Percentiles rank a stretch among this genome's conserved stretches.
Conservation (phyloP, 2,329 filamentous ascomycete species). For the Alternaria conjuncta region DNA sequence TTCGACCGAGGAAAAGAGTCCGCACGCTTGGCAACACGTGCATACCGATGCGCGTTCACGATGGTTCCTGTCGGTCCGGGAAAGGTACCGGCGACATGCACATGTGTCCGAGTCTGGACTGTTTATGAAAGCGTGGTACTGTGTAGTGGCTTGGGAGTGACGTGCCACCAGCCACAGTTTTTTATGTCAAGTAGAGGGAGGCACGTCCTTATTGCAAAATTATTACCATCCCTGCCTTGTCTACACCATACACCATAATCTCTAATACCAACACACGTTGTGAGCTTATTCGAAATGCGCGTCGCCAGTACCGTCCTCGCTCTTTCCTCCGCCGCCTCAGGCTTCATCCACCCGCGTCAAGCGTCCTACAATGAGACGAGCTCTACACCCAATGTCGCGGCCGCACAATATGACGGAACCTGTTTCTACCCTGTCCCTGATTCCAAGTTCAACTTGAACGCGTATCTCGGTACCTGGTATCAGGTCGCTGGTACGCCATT, state of each 20-base stretch:
- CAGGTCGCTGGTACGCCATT: slow-evolving; percentile 42
- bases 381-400: slow-evolving; percentile 19
- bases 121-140: not conserved
- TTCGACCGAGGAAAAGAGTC: slow-evolving; percentile 3
- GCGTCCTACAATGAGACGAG: slow-evolving; percentile 14
- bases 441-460: slow-evolving; percentile 31
- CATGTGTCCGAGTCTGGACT: not conserved
- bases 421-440: slow-evolving; percentile 39
- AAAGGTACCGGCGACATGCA: slow-evolving; percentile 16
- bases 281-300: slow-evolving; percentile 19
- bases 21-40: slow-evolving; percentile 7
- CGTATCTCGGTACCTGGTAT: slow-evolving; percentile 39
- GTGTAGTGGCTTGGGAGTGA: slow-evolving; percentile 1
- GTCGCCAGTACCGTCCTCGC: slow-evolving; percentile 22
- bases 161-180: slow-evolving; percentile 1
- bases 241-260: not conserved
- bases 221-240: not conserved
- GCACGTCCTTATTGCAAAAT: not conserved
- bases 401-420: slow-evolving; percentile 32
- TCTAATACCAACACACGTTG: not conserved
- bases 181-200: not conserved
- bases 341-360: slow-evolving; percentile 18
- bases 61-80: slow-evolving; percentile 7
- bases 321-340: slow-evolving; percentile 23
- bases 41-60: not conserved